Base-by-base conservation (phyloP, 73 alveolate species). In the Paramecium sexaurelia region DNA sequence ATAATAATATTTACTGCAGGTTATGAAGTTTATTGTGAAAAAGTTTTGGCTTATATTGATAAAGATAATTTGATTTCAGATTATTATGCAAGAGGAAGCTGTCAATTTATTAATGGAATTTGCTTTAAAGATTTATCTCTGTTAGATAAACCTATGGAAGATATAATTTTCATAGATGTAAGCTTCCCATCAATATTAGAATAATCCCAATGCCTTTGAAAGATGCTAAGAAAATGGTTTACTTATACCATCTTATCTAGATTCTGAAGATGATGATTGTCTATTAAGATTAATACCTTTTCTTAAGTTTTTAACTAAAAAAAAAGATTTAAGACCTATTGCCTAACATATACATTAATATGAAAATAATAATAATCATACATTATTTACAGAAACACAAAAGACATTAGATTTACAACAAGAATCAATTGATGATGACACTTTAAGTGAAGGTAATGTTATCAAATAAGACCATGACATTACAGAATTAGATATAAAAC, bases 261-360 rank as follows among this genome's bases (percentile, higher is more conserved):
- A 78, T 78, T 78, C 90, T 2, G 90, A 78, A 2, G 90, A 78
- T 9, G 90, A 78, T 43, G 90, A 78, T 78, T 78, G 90, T 78
- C 71, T 78, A 8, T 6, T 78, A 17, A 78, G 71, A 43, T 78
- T 78, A 27, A 45, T 78, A 10, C 90, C 90, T 20, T 78, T 78
- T 40, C 73, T 78, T 22, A 78, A 45, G 41, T 78, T 17, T 24
- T 36, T 78, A 61, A 11, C 90, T 10, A 37, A 22, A 15, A 78
- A 78, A 43, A 40, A 45, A 43, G 90, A 78, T 41, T 5, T 78
- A 8, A 78, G 90, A 43, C 68, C 68, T 19, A 24, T 78, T 24
- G 19, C 33, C 1, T 19, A 39, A 20, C 36, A 78, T 24, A 51
- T 22, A 8, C 15, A 39, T 19, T 7, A 6, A 19, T 78, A 19